Conservation (phyloP, 2,329 filamentous ascomycete genomes). For the Trichoderma sp. region DNA sequence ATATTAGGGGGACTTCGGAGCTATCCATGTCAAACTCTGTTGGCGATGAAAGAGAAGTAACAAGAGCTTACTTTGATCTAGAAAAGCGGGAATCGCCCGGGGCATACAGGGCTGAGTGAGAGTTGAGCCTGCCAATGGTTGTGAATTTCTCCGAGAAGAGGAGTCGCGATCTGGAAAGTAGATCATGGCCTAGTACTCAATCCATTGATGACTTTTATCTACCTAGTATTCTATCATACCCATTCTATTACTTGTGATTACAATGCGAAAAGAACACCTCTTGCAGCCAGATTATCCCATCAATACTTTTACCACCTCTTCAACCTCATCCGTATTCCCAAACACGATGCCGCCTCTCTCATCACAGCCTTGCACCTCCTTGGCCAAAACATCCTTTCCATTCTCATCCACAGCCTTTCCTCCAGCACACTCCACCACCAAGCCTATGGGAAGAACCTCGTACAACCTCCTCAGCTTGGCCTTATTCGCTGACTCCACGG, state of each 20-base stretch:
- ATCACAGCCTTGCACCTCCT: slow-evolving; percentile 40
- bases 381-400: slow-evolving; percentile 42
- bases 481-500: slow-evolving; percentile 48
- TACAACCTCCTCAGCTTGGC: slow-evolving; percentile 59
- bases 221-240: neutral
- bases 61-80: neutral
- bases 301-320: slow-evolving; percentile 31
- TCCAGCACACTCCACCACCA: slow-evolving; percentile 59
- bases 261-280: no score
- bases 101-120: neutral
- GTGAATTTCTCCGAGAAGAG: neutral
- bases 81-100: neutral
- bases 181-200: neutral
- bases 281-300: neutral
- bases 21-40: neutral
- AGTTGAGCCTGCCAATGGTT: neutral
- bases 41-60: neutral
- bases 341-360: slow-evolving; percentile 51
- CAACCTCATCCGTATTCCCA: slow-evolving; percentile 50
- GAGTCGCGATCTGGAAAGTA: neutral
- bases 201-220: neutral
- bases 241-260: neutral
- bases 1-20: neutral
- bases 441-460: slow-evolving; percentile 58
- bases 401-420: slow-evolving; percentile 51